Percentiles rank a stretch among this genome's conserved stretches.
phyloP scores from a whole-genome alignment of 805 yeast species.

The Candida tallmaniae region DNA sequence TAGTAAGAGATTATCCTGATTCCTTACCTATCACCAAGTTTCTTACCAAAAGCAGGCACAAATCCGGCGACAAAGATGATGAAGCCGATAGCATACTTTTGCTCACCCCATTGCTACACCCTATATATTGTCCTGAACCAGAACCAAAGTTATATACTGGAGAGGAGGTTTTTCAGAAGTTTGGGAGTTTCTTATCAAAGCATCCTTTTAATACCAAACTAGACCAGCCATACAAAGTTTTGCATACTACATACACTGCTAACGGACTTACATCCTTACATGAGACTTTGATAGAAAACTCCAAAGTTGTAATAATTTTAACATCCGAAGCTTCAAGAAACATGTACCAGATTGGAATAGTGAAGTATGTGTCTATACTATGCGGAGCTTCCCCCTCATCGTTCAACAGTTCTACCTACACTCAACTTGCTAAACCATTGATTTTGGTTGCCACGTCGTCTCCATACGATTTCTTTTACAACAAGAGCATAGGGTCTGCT shows the following conservation, averaged over 20 bases:
- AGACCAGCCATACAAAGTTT: conserved; percentile 39
- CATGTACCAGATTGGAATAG: conserved; percentile 58
- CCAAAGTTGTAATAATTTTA: conserved; percentile 48
- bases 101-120: conserved; percentile 35
- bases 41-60: conserved; percentile 24
- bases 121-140: conserved; percentile 22
- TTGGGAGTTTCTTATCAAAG: conserved; percentile 44
- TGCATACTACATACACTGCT: conserved; percentile 57
- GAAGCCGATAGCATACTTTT: conserved; percentile 25
- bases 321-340: conserved; percentile 58
- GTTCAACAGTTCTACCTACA: conserved; percentile 16
- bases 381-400: conserved; percentile 45
- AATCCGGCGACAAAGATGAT: too few species aligned
- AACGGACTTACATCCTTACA: conserved; percentile 53
- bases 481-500: conserved; percentile 49
- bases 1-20: conserved; percentile 51
- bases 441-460: conserved; percentile 57
- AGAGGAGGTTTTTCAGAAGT: conserved; percentile 49
- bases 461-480: conserved; percentile 58
- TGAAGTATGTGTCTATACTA: conserved; percentile 51
- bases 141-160: conserved; percentile 31
- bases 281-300: conserved; percentile 47
- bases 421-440: conserved; percentile 44
- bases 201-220: conserved; percentile 21
- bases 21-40: conserved; percentile 45